phyloP scores from a whole-genome alignment of 2,329 filamentous ascomycete species.

The Colletotrichum orbiculare region DNA sequence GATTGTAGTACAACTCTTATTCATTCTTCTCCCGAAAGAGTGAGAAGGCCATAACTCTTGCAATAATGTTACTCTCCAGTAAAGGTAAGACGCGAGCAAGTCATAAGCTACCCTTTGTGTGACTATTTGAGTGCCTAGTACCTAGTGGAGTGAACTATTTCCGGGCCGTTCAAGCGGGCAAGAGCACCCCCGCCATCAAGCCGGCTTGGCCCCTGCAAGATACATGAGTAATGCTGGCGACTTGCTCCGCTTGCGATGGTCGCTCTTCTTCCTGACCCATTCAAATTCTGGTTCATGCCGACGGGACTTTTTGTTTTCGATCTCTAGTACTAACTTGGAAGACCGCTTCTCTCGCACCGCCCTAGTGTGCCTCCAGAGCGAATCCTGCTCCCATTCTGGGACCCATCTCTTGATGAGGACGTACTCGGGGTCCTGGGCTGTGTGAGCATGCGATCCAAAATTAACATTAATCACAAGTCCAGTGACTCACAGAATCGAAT shows the following conservation, averaged over 20 bases:
- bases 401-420: constrained; percentile 81
- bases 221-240: constrained; percentile 68
- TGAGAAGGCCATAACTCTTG: too few species aligned
- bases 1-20: too few species aligned
- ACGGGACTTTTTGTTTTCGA: constrained; percentile 58
- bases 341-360: constrained; percentile 67
- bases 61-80: too few species aligned
- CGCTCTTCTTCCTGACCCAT: constrained; percentile 67
- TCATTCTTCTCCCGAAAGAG: too few species aligned
- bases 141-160: too few species aligned
- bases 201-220: constrained; percentile 62
- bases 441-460: background rate
- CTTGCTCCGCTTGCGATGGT: constrained; percentile 63
- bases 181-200: constrained; percentile 40
- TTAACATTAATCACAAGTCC: background rate
- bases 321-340: constrained; percentile 55
- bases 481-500: constrained; percentile 61
- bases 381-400: constrained; percentile 75
- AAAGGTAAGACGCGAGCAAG: too few species aligned
- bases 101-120: too few species aligned
- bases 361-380: constrained; percentile 78
- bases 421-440: constrained; percentile 71
- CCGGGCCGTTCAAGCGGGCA: too few species aligned
- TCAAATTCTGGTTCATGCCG: constrained; percentile 61
- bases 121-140: too few species aligned